Evolutionary conservation across 768 basidiomycete genomes (phyloP), one percentile per base, ranked within the genome.

Genomic region (Auricularia sp.): DNA sequence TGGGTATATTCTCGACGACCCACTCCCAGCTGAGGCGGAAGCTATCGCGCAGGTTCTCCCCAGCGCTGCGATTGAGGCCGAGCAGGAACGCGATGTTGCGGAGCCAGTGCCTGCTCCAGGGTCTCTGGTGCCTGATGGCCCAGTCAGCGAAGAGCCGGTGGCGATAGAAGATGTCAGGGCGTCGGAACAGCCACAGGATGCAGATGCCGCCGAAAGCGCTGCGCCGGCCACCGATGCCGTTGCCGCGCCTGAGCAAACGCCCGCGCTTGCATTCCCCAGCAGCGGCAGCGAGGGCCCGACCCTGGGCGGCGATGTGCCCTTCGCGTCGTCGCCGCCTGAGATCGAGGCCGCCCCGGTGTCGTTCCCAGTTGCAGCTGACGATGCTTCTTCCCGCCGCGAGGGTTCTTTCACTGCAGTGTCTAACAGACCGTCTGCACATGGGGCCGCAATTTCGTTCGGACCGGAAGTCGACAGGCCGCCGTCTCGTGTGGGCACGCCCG

Each of bases 361-460:
- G 6, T 77, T 77, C 73, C 76, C 76, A 6, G 70, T 63, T 11
- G 67, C 70, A n/a, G 67, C 68, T n/a, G 74, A 75, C 59, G 75
- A 72, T 29, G 63, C 66, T 36, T 69, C 71, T 42, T 77, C 72
- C 68, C 74, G 54, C 64, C 74, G 69, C 64, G 69, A 73, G 21
- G 73, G 74, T 34, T 74, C 77, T 6, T 72, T 45, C 66, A 66
- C 37, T 63, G 47, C 71, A 65, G 66, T 68, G 63, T 21, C 66
- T 58, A 35, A 54, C 63, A 33, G 64, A 62, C 71, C 68, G 11
- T 6, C 24, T 59, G 56, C 56, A 6, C 71, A 70, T 54, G 62
- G 67, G 33, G 80, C 80, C 29, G 84, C 77, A 44, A 86, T 92
- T 29, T 89, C 90, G 2, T 92, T 92, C 73, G 86, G 84, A 66